Evolutionary conservation across 176 grass and related monocot genomes (phyloP).

Genomic region (Carex kokanica): DNA sequence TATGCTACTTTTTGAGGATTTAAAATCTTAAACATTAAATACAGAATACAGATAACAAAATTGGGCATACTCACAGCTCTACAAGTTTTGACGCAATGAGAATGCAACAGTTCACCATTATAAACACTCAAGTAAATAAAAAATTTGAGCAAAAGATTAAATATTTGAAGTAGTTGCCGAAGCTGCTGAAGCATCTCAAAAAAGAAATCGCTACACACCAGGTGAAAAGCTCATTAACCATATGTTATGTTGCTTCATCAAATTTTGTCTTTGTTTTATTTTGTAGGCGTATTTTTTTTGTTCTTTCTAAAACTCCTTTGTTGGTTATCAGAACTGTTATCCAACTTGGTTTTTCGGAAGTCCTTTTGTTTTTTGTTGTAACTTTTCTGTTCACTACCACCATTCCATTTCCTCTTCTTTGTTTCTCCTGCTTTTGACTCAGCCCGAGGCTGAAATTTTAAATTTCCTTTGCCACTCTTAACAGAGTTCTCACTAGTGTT

Average conservation of each 20-base stretch:
- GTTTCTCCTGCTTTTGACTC: not conserved
- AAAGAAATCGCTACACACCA: not conserved
- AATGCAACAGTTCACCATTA: not conserved
- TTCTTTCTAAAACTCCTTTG: not conserved
- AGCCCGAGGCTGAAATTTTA: slow-evolving; percentile 14
- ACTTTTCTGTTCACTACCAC: not conserved
- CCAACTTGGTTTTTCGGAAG: not conserved
- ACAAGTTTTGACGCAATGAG: not conserved
- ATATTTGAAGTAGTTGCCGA: not conserved
- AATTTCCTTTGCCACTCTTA: slow-evolving; percentile 9
- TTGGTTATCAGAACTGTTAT: not conserved
- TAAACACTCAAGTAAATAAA: slow-evolving; percentile 1
- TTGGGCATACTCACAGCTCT: not conserved
- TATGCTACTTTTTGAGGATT: not conserved
- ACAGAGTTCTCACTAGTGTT: not conserved
- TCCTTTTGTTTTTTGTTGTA: slow-evolving; percentile 7
- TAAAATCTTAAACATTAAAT: not conserved
- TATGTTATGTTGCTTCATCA: not conserved
- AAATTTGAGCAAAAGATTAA: not conserved
- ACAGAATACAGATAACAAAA: not conserved
- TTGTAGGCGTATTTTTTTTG: not conserved
- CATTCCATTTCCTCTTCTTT: slow-evolving; percentile 20
- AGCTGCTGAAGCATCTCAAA: not conserved
- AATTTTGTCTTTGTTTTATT: not conserved
- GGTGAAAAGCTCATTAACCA: not conserved